Conservation (phyloP, 106 monocot species). For the Posidonia australis region DNA sequence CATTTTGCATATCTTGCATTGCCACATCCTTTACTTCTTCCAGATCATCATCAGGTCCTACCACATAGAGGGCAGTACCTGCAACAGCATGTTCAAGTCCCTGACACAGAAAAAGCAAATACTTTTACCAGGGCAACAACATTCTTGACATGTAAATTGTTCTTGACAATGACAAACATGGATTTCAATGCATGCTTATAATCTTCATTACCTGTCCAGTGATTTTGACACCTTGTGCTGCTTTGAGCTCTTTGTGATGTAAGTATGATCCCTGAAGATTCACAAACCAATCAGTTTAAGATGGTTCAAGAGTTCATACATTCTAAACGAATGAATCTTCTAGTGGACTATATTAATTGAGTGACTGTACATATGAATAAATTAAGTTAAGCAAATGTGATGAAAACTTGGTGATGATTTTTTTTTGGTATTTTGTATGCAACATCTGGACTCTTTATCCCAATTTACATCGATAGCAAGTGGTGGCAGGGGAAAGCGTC, state of each 20-base stretch:
- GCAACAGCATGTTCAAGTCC: constrained; percentile 79
- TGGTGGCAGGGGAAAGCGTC: too few relatives aligned
- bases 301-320: neutral
- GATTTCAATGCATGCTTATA: neutral
- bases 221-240: constrained; percentile 76
- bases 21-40: constrained; percentile 59
- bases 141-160: neutral
- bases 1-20: constrained; percentile 82
- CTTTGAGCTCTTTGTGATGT: constrained; percentile 92
- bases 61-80: constrained; percentile 72
- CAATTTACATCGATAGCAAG: too few relatives aligned
- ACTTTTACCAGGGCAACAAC: constrained; percentile 1
- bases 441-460: too few relatives aligned
- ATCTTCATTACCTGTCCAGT: constrained; percentile 56
- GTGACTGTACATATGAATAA: too few relatives aligned
- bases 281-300: neutral
- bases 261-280: constrained; percentile 52
- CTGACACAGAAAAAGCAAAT: constrained; percentile 16
- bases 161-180: neutral
- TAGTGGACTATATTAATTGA: too few relatives aligned
- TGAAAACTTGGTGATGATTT: too few relatives aligned
- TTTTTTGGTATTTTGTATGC: too few relatives aligned
- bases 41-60: constrained; percentile 62
- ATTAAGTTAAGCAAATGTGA: too few relatives aligned
- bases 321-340: too few relatives aligned